Evolutionary conservation across 129 eudicot species (phyloP), one percentile per base, ranked within the genome.

Genomic region (Centaurea solstitialis): DNA sequence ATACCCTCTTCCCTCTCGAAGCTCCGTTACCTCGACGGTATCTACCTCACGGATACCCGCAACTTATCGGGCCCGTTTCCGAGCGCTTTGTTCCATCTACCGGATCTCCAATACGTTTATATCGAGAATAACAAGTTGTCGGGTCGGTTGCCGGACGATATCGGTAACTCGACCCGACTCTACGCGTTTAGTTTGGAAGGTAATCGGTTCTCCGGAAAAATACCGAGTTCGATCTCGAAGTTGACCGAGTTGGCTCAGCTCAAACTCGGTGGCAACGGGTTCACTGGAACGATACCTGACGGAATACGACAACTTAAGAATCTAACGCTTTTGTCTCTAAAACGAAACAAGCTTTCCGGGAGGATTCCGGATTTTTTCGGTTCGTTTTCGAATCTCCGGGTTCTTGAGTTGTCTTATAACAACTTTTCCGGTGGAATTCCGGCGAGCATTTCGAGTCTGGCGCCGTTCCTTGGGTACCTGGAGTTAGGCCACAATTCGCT

Each of bases 51-150:
- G 12, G 26, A 83, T 69, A 86, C 81, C 59, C 62, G 80, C 5
- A 83, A 85, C 3, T 3, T 90, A 21, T 28, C 89, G 15, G 94
- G 94, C 33, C 74, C 85, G 37, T 87, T 87, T 13, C 90, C 90
- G 0, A 20, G 5, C 47, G 80, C 76, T 24, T 45, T 86, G 0
- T 70, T 86, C 30, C 53, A 17, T 15, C 74, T 88, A 0, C 88
- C 90, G 0, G 82, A 66, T 12, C 45, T 90, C 11, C 39, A 22
- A 4, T 83, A 7, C 17, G 76, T 90, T 12, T 86, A 86, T 57
- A 81, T 90, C 6, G 85, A 88, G 10, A 84, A 86, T 81, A 88
- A 77, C 62, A 81, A 73, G 20, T 75, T 90, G 0, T 90, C 90
- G 28, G 92, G 94, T 64, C 87, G 50, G 13, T 45, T 88, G 28